Evolutionary conservation across 495 filamentous ascomycete species (phyloP), one percentile per base, ranked within the genome.

Genomic region (Penicillium mononematosum): DNA sequence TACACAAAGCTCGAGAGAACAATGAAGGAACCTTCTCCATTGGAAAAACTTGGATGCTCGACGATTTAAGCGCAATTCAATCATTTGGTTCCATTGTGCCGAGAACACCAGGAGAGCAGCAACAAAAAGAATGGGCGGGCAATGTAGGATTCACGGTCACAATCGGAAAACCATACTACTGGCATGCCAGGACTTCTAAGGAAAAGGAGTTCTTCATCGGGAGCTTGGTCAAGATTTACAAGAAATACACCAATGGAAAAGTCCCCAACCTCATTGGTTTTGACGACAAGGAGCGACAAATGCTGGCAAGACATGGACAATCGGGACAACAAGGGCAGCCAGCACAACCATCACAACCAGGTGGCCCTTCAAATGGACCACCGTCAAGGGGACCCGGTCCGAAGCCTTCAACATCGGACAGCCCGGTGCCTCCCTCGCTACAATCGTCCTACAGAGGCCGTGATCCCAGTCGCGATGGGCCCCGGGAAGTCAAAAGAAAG

Each of bases 131-230:
- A 63, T 92, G 87, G 86, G 92, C 90, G 34, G 83, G 85, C 42
- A 85, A 83, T 51, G 81, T 84, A 38, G 94, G 94, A 20, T 98
- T 98, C 66, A 77, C 87, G n/a, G 88, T 97, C 20, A 93, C 85
- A 0, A 79, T 98, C 22, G 84, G 88, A 11, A 98, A 98, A 70
- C 89, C 91, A 0, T 98, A 98, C 70, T 98, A 96, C 70, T 98
- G 94, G 94, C 87, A 94, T 73, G 92, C 95, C 17, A 82, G 86
- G 38, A 92, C 87, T 12, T 81, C 87, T 45, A 96, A 96, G 75
- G 94, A 98, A 71, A 98, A 97, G 78, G 92, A 96, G 54, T 98
- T 96, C 74, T 98, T 98, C 70, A 95, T 98, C 65, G 89, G 87
- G 25, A 96, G 91, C 65, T 70, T 97, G 58, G 83, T 97, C 57